These are phyloP conservation scores for Talaromyces rugulosus DNA, from an alignment of 2,329 filamentous ascomycete genomes.

Conservation along the genomic window DNA sequence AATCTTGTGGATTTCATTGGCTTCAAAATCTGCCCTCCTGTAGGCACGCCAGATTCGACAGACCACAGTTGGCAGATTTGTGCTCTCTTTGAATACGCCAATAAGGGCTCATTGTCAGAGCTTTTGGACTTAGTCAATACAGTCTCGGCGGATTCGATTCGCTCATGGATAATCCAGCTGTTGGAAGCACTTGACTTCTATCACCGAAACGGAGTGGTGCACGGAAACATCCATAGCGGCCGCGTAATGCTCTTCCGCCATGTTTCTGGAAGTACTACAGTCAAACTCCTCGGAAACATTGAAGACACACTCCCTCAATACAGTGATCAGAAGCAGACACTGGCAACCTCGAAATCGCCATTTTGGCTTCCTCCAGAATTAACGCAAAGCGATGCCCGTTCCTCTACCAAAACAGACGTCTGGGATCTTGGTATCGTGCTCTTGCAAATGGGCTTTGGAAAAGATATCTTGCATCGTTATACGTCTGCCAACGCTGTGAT, in stretches of 20 bases:
- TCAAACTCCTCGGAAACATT: constrained; percentile 51
- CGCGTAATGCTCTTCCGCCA: constrained; percentile 76
- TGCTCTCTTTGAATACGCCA: constrained; percentile 70
- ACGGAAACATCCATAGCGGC: constrained; percentile 74
- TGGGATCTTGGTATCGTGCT: constrained; percentile 94
- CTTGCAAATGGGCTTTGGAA: constrained; percentile 88
- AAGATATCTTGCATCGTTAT: constrained; percentile 70
- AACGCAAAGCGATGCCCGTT: constrained; percentile 51
- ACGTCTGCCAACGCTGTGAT: constrained; percentile 73
- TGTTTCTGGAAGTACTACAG: constrained; percentile 61
- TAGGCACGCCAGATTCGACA: constrained; percentile 35
- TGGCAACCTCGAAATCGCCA: constrained; percentile 64
- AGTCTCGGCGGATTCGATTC: constrained; percentile 69
- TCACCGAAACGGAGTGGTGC: constrained; percentile 77
- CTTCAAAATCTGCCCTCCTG: constrained; percentile 66
- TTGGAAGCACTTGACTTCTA: constrained; percentile 84
- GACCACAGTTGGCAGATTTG: constrained; percentile 64
- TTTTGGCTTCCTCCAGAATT: constrained; percentile 84
- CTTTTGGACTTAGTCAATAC: constrained; percentile 74
- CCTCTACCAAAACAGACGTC: constrained; percentile 76
- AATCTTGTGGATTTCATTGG: constrained; percentile 77
- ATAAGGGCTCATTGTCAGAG: constrained; percentile 78
- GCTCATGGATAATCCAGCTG: constrained; percentile 87
- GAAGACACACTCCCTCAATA: constrained; percentile 49
- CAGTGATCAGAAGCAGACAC: constrained; percentile 35